Percentiles rank a stretch among this genome's conserved stretches.
Evolutionary conservation across 148 eudicot genomes (phyloP).

Genomic region (Persicaria maculosa): DNA sequence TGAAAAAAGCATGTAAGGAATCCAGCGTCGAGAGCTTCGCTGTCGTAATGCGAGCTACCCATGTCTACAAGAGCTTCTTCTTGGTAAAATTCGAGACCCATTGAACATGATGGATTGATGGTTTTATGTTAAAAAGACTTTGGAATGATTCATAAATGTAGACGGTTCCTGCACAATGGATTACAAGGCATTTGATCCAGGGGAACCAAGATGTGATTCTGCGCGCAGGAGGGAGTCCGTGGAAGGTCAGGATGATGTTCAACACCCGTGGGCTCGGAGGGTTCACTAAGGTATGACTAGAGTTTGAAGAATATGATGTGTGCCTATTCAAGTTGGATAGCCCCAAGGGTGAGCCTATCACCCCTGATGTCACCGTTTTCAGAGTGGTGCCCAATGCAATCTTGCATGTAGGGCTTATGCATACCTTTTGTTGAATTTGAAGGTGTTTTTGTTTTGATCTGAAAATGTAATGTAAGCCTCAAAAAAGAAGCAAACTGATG

Average conservation of each 20-base stretch:
- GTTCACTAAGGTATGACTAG: conserved; percentile 23
- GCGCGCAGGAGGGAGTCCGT: conserved; percentile 5
- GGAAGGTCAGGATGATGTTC: conserved; percentile 17
- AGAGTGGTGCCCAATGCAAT: neutral
- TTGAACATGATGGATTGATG: too few relatives aligned
- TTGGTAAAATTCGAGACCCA: conserved; percentile 10
- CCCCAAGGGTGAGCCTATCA: neutral
- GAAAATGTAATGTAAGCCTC: too few relatives aligned
- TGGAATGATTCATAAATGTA: conserved; percentile 1
- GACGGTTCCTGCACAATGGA: conserved; percentile 29
- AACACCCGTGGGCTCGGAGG: conserved; percentile 20
- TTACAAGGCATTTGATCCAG: conserved; percentile 11
- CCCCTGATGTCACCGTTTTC: neutral
- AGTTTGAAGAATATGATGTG: conserved; percentile 16
- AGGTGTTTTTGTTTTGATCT: too few relatives aligned
- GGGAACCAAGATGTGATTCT: conserved; percentile 20
- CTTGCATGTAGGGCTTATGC: too few relatives aligned
- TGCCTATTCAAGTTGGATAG: conserved; percentile 11
- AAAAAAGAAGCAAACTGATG: too few relatives aligned
- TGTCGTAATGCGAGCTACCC: conserved; percentile 26
- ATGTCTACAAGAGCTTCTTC: conserved; percentile 18
- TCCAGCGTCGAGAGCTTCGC: conserved; percentile 20
- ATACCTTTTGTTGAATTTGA: too few relatives aligned
- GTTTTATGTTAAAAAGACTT: too few relatives aligned
- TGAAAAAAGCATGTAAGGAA: conserved; percentile 21